Evolutionary conservation across 495 filamentous ascomycete genomes (phyloP), one percentile per base, ranked within the genome.

Genomic region (Neurospora pannonica): DNA sequence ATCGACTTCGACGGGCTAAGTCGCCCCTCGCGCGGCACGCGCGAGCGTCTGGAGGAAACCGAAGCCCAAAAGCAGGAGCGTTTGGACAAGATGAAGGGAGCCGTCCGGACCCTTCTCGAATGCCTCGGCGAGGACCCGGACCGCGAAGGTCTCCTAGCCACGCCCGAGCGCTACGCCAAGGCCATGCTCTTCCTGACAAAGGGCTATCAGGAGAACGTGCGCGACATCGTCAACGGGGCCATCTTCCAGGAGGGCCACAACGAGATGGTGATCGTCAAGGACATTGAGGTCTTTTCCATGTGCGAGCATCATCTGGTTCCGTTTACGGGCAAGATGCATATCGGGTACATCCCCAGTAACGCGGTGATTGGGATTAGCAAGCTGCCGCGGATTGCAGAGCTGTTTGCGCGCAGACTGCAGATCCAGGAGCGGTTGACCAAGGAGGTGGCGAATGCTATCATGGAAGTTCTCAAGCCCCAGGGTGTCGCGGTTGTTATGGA

Each of bases 171-270:
- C 73, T 98, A 98, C 83, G 96, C 97, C 74, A 95, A 95, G 82
- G 96, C 96, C 6, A 95, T 99, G 94, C 87, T 99, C 28, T 97
- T 92, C 86, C 97, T 99, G 84, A 99, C 96, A n/a, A 97, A 97
- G 81, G 96, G 96, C 37, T 99, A 99, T 78, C 93, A 98, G 83
- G 92, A 99, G 86, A 98, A 98, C 81, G 89, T 99, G 67, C 86
- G 90, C 73, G 94, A 97, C 78, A 91, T 99, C 74, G 93, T 99
- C 73, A 97, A 98, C 80, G 92, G 91, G 70, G 96, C 96, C 38
- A 94, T 98, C 74, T 99, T 99, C 84, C 92, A 97, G 77, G 96
- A 99, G 81, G 92, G 95, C 78, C 96, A 98, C 79, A 95, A 97
- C 78, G 97, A 99, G 84, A 86, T 97, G 80, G 95, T 98, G 24